Evolutionary conservation across 2,329 filamentous ascomycete genomes (phyloP), one percentile per base, ranked within the genome.

Genomic region (Fusarium sp.): DNA sequence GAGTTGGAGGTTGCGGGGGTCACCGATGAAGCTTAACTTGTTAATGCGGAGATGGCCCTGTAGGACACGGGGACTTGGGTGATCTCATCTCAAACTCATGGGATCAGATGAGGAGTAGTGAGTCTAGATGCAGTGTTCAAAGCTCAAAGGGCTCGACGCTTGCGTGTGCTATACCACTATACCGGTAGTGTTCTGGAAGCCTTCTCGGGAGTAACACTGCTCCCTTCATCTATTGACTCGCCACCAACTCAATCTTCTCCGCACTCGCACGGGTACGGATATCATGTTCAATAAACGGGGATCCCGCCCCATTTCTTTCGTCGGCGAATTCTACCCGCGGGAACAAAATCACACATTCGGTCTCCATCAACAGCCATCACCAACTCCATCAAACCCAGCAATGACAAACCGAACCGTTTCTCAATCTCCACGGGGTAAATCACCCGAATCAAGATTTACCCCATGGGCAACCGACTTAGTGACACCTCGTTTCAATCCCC

Each of bases 391-490:
- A 63, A 35, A n/a, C 24, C 33, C 9, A 38, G n/a, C 24, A 62
- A 24, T 57, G 38, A 44, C 58, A 65, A 31, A 48, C 31, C 31
- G 28, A 65, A 26, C 60, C 39, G 39, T 65, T 66, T 65, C 17
- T 39, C 39, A 36, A 6, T 52, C 63, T 67, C 63, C 63, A 67
- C 41, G 63, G 64, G 64, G 63, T 67, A 58, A 44, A 39, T 42
- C 54, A 48, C 26, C 55, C 55, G 55, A 47, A 24, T 17, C 26
- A 47, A 56, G 36, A n/a, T 55, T 64, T 64, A 66, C 64, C 64
- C 64, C 61, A 66, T 65, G 64, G 64, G 64, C 61, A 63, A 44
- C 49, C 6, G 35, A 26, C 22, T 49, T 58, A 31, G 63, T 35
- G 57, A 42, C 28, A 18, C 26, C 39, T 41, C 22, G 18, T 28